Conservation (phyloP, 495 filamentous ascomycete genomes). For the Bryoglossum gracile region DNA sequence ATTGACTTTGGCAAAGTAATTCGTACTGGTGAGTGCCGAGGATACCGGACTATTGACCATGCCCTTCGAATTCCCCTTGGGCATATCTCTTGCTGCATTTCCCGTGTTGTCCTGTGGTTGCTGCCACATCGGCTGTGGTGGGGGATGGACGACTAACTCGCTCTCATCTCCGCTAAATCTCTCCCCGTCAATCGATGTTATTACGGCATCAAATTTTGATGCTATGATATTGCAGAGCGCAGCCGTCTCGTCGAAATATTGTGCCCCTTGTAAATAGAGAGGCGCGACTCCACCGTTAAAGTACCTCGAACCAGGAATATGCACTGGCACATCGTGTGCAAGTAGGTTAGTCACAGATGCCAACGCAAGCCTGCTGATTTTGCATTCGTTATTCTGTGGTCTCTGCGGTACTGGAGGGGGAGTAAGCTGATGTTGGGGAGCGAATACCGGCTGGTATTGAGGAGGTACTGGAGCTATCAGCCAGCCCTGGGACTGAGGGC, state of each 20-base stretch:
- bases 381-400: conserved; percentile 5
- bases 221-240: conserved; percentile 51
- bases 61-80: conserved; percentile 14
- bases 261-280: conserved; percentile 29
- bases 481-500: conserved; percentile 24
- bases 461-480: conserved; percentile 12
- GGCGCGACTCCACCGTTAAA: conserved; percentile 32
- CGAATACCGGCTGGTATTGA: conserved; percentile 17
- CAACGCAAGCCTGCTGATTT: conserved; percentile 13
- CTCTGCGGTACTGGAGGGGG: conserved; percentile 11
- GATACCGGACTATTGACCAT: conserved; percentile 19
- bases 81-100: conserved; percentile 11
- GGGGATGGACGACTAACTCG: conserved; percentile 45
- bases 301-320: conserved; percentile 27
- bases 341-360: conserved; percentile 31
- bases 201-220: conserved; percentile 50
- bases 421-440: conserved; percentile 5
- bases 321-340: conserved; percentile 24
- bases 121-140: conserved; percentile 22
- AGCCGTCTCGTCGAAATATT: conserved; percentile 37
- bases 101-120: conserved; percentile 18
- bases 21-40: conserved; percentile 28
- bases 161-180: conserved; percentile 53
- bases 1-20: conserved; percentile 70
- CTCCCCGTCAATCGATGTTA: conserved; percentile 65